A percentile compares a stretch with the other conserved stretches of the same genome.
Conservation (phyloP, 2,329 filamentous ascomycete species). For the Ophiostoma sp. region DNA sequence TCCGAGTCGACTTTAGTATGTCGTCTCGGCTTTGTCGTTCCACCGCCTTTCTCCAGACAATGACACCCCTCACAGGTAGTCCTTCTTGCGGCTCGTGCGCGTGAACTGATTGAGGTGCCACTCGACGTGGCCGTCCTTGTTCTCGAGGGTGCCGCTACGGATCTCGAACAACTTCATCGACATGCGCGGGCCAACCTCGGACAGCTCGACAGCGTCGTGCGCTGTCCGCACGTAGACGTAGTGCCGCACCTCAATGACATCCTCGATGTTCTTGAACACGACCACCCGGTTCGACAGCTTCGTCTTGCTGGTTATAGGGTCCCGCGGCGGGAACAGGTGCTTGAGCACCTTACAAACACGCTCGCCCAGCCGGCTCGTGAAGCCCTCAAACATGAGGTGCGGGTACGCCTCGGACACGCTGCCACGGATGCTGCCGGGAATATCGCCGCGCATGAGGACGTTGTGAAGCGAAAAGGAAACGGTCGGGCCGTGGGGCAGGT, state of each 20-base stretch:
- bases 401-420: conserved; percentile 92
- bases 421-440: conserved; percentile 81
- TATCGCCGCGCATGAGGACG: conserved; percentile 87
- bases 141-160: conserved; percentile 84
- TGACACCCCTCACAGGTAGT: conserved; percentile 67
- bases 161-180: conserved; percentile 98
- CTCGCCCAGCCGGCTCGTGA: conserved; percentile 75
- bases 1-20: not conserved
- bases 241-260: conserved; percentile 89
- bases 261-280: conserved; percentile 91
- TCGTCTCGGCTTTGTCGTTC: not conserved
- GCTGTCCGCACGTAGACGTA: conserved; percentile 80
- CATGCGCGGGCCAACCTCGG: conserved; percentile 91
- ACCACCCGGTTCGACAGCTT: conserved; percentile 88
- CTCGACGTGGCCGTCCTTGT: conserved; percentile 92
- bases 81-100: conserved; percentile 90
- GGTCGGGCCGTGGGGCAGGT: conserved; percentile 85
- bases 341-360: conserved; percentile 88
- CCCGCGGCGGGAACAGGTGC: conserved; percentile 89
- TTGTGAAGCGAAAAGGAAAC: conserved; percentile 85
- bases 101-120: conserved; percentile 98
- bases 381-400: conserved; percentile 93
- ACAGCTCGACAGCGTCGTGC: conserved; percentile 83
- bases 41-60: not conserved
- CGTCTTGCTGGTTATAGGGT: conserved; percentile 66